These are phyloP conservation scores for Nakaseomyces delphensis DNA, from an alignment of 1,139 yeast species.

Conservation along the genomic window DNA sequence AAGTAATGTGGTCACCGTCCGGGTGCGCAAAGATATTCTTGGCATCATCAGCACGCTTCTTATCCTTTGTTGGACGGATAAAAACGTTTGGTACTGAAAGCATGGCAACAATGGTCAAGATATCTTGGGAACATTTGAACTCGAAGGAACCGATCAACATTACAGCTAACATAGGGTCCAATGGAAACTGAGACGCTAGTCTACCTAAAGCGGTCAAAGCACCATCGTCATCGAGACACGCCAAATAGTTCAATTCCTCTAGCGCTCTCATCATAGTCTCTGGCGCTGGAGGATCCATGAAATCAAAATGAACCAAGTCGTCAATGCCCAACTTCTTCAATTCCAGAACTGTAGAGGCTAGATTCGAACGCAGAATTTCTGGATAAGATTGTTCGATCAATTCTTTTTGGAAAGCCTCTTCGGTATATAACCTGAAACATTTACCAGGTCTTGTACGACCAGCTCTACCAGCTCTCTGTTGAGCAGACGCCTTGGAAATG, in stretches of 20 bases:
- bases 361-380: constrained; percentile 82
- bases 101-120: constrained; percentile 80
- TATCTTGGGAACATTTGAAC: constrained; percentile 79
- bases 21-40: constrained; percentile 84
- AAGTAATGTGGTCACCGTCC: constrained; percentile 90
- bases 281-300: constrained; percentile 99
- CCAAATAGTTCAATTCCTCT: constrained; percentile 85
- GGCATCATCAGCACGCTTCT: constrained; percentile 87
- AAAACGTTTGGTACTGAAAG: constrained; percentile 91
- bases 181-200: constrained; percentile 83
- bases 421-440: constrained; percentile 92
- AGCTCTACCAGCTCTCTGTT: constrained; percentile 99
- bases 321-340: constrained; percentile 89
- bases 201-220: constrained; percentile 83
- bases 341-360: constrained; percentile 86
- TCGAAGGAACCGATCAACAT: constrained; percentile 83
- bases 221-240: constrained; percentile 89
- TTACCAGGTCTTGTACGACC: constrained; percentile 99
- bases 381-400: constrained; percentile 93
- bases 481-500: constrained; percentile 93
- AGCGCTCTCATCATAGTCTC: constrained; percentile 99
- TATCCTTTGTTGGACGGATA: constrained; percentile 82
- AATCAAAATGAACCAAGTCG: constrained; percentile 94
- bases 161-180: constrained; percentile 93
- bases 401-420: constrained; percentile 91